These are phyloP conservation scores for Thraustotheca clavata DNA, from an alignment of 352 stramenopile species.

Conservation along the genomic window DNA sequence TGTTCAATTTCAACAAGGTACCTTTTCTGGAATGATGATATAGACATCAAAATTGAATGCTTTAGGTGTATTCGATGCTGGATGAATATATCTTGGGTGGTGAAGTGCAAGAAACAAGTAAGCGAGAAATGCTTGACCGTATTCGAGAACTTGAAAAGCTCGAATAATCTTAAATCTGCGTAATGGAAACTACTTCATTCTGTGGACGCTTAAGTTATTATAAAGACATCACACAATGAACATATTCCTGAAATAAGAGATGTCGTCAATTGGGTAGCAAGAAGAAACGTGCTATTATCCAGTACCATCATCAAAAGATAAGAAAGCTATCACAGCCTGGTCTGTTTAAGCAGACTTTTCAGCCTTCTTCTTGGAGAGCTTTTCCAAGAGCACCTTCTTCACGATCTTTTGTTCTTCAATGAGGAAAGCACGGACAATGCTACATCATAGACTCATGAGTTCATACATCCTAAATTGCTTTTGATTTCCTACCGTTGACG, in stretches of 20 bases:
- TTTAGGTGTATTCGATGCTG: conserved; percentile 87
- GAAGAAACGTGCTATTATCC: conserved; percentile 21
- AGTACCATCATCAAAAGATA: conserved; percentile 17
- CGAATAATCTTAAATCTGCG: conserved; percentile 51
- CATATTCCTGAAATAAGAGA: no score
- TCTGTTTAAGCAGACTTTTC: conserved; percentile 49
- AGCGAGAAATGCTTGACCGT: conserved; percentile 88
- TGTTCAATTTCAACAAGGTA: conserved; percentile 94
- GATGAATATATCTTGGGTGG: conserved; percentile 94
- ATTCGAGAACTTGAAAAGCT: conserved; percentile 90
- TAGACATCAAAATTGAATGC: not conserved
- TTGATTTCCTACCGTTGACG: conserved; percentile 58
- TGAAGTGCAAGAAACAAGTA: conserved; percentile 89
- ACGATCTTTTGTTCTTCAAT: conserved; percentile 99
- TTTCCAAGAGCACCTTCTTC: conserved; percentile 97
- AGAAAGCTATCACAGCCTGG: conserved; percentile 19
- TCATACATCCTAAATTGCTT: not conserved
- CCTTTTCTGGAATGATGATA: not conserved
- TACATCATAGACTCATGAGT: conserved; percentile 13
- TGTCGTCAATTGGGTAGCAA: conserved; percentile 8
- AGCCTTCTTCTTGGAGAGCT: conserved; percentile 69
- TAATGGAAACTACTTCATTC: no score
- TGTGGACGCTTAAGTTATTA: no score
- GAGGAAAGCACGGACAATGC: conserved; percentile 97
- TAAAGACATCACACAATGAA: no score